Evolutionary conservation across 179 eudicot genomes (phyloP), one percentile per base, ranked within the genome.

Genomic region (Actinidia chinensis): DNA sequence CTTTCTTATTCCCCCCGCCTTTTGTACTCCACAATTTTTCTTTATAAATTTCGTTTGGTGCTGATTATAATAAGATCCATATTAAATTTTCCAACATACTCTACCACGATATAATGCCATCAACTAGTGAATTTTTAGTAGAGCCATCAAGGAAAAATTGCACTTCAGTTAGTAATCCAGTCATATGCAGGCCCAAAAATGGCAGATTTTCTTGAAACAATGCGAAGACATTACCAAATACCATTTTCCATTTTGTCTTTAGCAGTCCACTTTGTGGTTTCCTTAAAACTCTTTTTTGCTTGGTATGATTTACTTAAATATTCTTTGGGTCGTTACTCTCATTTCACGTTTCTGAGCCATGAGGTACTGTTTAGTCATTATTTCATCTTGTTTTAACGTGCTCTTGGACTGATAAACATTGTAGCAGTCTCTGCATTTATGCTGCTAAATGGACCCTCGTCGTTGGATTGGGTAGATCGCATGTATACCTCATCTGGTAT

Each of bases 401-500:
- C 36, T 50, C 33, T 6, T 44, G 18, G 33, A n/a, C n/a, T n/a
- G n/a, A 18, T n/a, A n/a, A 28, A 11, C 51, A 12, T 47, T 36
- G 36, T n/a, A 10, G 59, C 2, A 8, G 72, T 65, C 40, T 17
- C 51, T 54, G 71, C 15, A 6, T 79, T 66, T 67, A 52, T 64
- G 73, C 68, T 76, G 61, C 83, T 75, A 55, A 40, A n/a, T n/a
- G n/a, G n/a, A n/a, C n/a, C n/a, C n/a, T n/a, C n/a, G n/a, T n/a
- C n/a, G n/a, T n/a, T n/a, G n/a, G n/a, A n/a, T n/a, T n/a, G n/a
- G n/a, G 81, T 79, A 96, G 98, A 90, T 96, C 97, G 94, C 76
- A 96, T 96, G 98, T 93, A 92, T 84, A 92, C 99, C 80, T 97
- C 98, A 65, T 90, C 99, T 73, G 99, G 99, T 71, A 81, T 90